phyloP scores from a whole-genome alignment of 176 grass and related monocot species.

The Musa beccarii region DNA sequence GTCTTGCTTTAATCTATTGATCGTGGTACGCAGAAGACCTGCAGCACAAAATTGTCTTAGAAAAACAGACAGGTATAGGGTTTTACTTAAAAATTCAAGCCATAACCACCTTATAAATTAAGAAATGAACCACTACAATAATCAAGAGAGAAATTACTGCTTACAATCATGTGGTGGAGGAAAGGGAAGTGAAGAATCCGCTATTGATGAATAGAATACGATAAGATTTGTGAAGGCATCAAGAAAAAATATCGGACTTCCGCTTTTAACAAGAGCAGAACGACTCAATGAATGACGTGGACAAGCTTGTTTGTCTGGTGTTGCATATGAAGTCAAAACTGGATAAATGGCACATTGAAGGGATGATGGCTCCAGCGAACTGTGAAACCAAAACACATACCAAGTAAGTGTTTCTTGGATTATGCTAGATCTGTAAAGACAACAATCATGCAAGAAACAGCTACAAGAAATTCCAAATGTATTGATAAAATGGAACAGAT shows the following conservation, averaged over 20 bases:
- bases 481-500: background rate
- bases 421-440: background rate
- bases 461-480: background rate
- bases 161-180: constrained; percentile 97
- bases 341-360: constrained; percentile 78
- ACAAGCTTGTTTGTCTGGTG: constrained; percentile 82
- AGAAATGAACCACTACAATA: background rate
- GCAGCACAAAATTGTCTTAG: background rate
- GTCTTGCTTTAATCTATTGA: constrained; percentile 66
- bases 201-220: constrained; percentile 61
- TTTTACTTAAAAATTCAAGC: no score
- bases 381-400: background rate
- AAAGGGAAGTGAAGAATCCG: constrained; percentile 70
- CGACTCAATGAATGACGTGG: constrained; percentile 71
- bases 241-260: constrained; percentile 85
- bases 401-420: no score
- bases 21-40: constrained; percentile 63
- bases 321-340: constrained; percentile 56
- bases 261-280: constrained; percentile 79
- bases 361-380: constrained; percentile 65
- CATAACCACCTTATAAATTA: background rate
- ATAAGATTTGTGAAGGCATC: constrained; percentile 86
- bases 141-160: constrained; percentile 10
- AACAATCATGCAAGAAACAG: background rate
- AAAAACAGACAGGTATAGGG: no score